Conservation (phyloP, 225 moss, liverwort and hornwort genomes). For the Pleurozium schreberi region DNA sequence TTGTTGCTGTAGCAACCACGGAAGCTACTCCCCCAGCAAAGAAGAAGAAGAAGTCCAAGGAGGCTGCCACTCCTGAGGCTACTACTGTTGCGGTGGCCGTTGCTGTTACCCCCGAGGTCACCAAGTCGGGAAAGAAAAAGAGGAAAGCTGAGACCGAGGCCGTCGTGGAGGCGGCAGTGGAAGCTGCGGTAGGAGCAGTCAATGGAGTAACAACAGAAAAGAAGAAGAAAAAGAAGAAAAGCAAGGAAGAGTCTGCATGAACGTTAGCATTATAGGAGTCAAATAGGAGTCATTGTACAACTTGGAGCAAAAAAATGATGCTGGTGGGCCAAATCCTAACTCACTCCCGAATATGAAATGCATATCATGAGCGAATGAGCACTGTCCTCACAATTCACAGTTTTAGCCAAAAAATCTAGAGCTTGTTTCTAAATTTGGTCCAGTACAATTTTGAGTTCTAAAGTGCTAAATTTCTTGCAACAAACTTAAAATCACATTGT, state of each 20-base stretch:
- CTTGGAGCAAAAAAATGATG: background rate
- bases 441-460: no score
- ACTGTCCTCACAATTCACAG: background rate
- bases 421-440: fast-evolving
- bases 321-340: background rate
- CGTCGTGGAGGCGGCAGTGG: constrained; percentile 21
- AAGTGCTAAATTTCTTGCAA: background rate
- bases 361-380: background rate
- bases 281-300: background rate
- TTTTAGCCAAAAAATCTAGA: background rate
- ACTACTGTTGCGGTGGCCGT: constrained; percentile 13
- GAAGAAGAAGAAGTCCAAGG: constrained; percentile 37
- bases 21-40: constrained; percentile 8
- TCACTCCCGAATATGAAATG: background rate
- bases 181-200: constrained; percentile 5
- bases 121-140: constrained; percentile 44
- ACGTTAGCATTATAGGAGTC: background rate
- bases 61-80: background rate
- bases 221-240: background rate
- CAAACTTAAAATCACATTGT: background rate
- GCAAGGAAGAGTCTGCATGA: background rate
- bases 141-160: constrained; percentile 35
- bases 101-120: constrained; percentile 8
- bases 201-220: background rate
- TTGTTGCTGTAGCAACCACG: background rate